phyloP scores from a whole-genome alignment of 2,329 filamentous ascomycete species.

The Aspergillus sp. region DNA sequence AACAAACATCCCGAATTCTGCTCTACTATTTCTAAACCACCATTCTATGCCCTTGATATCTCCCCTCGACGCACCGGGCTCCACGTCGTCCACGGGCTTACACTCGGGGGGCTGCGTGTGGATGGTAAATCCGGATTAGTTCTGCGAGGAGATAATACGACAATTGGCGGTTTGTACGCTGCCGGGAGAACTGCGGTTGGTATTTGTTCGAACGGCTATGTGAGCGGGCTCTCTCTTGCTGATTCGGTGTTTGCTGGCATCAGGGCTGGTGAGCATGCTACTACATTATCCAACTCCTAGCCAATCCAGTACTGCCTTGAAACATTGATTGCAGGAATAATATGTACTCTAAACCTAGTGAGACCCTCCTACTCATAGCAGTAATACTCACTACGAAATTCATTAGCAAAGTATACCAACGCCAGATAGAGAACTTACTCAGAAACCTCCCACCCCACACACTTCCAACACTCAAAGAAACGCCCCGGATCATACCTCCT shows the following conservation, averaged over 20 bases:
- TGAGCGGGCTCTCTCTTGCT: not conserved
- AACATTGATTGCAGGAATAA: too few species aligned
- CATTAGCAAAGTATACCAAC: too few species aligned
- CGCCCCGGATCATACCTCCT: too few species aligned
- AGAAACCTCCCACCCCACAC: too few species aligned
- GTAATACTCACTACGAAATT: too few species aligned
- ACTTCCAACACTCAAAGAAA: too few species aligned
- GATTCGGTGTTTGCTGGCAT: not conserved
- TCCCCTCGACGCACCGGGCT: not conserved
- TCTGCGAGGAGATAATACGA: not conserved
- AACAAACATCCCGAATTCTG: not conserved
- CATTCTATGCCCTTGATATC: not conserved
- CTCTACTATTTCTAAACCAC: not conserved
- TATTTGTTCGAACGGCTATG: slow-evolving; percentile 1
- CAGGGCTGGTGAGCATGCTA: not conserved
- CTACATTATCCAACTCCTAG: not conserved
- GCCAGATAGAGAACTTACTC: too few species aligned
- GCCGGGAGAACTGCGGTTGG: not conserved
- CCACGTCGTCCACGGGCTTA: not conserved
- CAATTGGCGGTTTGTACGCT: not conserved
- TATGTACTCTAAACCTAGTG: too few species aligned
- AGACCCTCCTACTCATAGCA: too few species aligned
- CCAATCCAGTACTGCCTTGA: too few species aligned
- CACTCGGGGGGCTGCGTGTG: not conserved
- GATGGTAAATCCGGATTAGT: not conserved